Evolutionary conservation across 305 asterid species (phyloP), one percentile per base, ranked within the genome.

Genomic region (Fraxinus latifolia): DNA sequence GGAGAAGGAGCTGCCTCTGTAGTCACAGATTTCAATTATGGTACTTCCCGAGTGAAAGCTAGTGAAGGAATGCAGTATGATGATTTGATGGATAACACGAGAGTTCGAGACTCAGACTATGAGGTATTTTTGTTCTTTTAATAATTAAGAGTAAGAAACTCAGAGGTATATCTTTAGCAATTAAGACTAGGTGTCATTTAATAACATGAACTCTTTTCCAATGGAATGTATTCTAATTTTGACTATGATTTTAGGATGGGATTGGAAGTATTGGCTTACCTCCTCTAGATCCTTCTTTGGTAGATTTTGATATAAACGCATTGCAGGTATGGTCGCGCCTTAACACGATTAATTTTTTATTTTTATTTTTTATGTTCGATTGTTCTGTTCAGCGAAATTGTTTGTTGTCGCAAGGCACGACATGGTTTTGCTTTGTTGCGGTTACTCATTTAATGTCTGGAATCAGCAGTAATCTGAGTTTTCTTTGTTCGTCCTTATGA

Each of bases 271-370:
- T 81, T 84, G 92, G 91, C 79, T 83, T 90, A 62, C 88, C 93
- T 77, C 90, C 86, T 83, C 87, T 90, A 68, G 94, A 90, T 84
- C 89, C 89, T 75, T 82, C 92, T 44, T 70, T 89, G 82, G 86
- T 37, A 82, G 91, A 87, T 80, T 84, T 92, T 82, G 94, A 92
- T 86, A 86, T 89, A 83, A 84, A 74, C 79, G 90, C 96, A 21
- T 85, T 93, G 89, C 97, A 92, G 97, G 97, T 93, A 65, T 72
- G 87, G 36, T 78, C 70, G 65, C 73, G 15, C 53, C 14, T 58
- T 50, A 44, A 25, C n/a, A 12, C 19, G 17, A 21, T 60, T 21
- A 2, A 19, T 19, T 55, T 5, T n/a, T n/a, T 15, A 3, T 3
- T 11, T 7, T 12, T n/a, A 19, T 62, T 8, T 23, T 62, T 21